Evolutionary conservation across 2,329 filamentous ascomycete genomes (phyloP).

Genomic region (Lachnellula subtilissima): DNA sequence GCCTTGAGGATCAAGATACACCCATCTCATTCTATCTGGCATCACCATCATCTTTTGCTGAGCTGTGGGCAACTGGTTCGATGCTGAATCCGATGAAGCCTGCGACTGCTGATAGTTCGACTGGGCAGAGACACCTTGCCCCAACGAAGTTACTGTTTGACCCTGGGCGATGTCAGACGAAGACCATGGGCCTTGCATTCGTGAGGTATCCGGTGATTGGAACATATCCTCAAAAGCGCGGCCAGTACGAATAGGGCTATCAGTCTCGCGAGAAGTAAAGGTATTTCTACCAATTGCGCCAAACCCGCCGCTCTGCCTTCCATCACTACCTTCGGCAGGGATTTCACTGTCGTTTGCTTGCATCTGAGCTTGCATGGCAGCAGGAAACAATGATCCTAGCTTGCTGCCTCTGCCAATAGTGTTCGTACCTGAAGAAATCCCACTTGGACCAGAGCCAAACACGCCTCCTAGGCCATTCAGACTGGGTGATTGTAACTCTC

Average conservation of each 20-base stretch:
- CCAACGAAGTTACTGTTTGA: slow-evolving; percentile 22
- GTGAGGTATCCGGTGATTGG: slow-evolving; percentile 16
- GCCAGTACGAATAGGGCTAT: slow-evolving; percentile 53
- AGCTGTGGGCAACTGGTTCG: slow-evolving; percentile 61
- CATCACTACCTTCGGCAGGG: slow-evolving; percentile 53
- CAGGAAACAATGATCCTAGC: slow-evolving; percentile 80
- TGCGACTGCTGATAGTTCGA: slow-evolving; percentile 30
- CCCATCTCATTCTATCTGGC: slow-evolving; percentile 98
- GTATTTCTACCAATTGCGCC: slow-evolving; percentile 62
- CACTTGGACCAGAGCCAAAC: slow-evolving; percentile 59
- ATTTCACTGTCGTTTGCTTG: slow-evolving; percentile 63
- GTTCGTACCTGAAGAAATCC: slow-evolving; percentile 50
- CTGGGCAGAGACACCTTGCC: slow-evolving; percentile 24
- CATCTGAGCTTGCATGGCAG: slow-evolving; percentile 89
- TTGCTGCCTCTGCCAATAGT: slow-evolving; percentile 74
- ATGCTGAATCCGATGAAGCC: slow-evolving; percentile 44
- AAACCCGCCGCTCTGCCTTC: slow-evolving; percentile 57
- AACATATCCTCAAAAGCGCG: slow-evolving; percentile 50
- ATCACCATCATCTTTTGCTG: slow-evolving; percentile 93
- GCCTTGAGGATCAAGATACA: slow-evolving; percentile 91
- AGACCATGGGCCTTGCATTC: slow-evolving; percentile 24
- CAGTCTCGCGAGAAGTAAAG: slow-evolving; percentile 53
- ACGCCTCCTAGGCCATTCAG: slow-evolving; percentile 63
- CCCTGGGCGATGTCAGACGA: slow-evolving; percentile 23
- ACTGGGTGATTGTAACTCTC: slow-evolving; percentile 72